These are phyloP conservation scores for Aspergillus fructus DNA, from an alignment of 2,329 filamentous ascomycete genomes.

Conservation along the genomic window DNA sequence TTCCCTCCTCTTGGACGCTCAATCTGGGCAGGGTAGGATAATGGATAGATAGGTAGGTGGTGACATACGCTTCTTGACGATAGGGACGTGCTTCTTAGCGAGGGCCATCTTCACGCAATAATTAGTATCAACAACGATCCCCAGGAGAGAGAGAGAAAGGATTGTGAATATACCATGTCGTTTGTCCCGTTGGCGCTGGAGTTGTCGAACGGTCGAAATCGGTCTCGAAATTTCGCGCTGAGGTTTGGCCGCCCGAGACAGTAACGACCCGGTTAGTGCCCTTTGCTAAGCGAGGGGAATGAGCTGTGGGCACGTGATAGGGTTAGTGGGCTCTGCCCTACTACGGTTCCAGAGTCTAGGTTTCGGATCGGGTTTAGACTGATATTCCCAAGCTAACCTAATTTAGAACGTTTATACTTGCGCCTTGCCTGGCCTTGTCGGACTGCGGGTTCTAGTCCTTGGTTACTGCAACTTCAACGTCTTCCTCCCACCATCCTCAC, in stretches of 20 bases:
- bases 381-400: not conserved
- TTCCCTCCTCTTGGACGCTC: not conserved
- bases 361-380: not conserved
- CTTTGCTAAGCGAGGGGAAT: conserved; percentile 30
- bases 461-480: conserved; percentile 24
- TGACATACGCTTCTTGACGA: conserved; percentile 99
- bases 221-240: conserved; percentile 42
- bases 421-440: not conserved
- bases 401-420: not conserved
- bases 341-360: not conserved
- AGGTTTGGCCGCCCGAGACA: conserved; percentile 30
- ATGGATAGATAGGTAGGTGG: conserved; percentile 2
- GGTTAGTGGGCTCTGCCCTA: not conserved
- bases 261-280: conserved; percentile 29
- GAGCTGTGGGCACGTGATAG: conserved; percentile 7
- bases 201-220: conserved; percentile 43
- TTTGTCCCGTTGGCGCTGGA: conserved; percentile 45
- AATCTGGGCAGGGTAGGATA: conserved; percentile 1
- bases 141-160: not conserved
- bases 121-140: conserved; percentile 1
- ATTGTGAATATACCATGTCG: conserved; percentile 43
- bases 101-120: conserved; percentile 72
- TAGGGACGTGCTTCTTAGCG: conserved; percentile 98
- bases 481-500: conserved; percentile 30
- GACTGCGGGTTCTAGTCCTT: not conserved